Base-by-base conservation (phyloP, 1,284 basidiomycete genomes). In the Clitocybe nebularis region DNA sequence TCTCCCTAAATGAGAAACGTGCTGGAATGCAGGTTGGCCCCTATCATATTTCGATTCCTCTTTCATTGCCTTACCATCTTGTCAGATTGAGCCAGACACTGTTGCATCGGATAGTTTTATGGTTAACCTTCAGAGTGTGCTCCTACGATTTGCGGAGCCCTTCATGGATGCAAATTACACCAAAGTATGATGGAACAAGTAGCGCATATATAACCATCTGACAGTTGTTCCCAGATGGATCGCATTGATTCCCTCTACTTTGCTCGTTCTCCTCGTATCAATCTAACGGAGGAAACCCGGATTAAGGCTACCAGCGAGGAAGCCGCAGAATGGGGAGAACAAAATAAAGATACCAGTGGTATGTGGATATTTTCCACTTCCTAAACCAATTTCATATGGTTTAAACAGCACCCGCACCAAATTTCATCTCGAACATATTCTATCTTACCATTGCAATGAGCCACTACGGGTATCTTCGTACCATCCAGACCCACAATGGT, bases 341-440 rank as follows among this genome's bases (percentile, higher is more conserved):
- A 72, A 33, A 73, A 81, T 41, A 65, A 61, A 45, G 58, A 57
- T 36, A 49, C 68, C 25, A 62, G 62, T 49, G 75, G 80, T 78
- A 30, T 11, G 53, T 45, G 13, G 14, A 33, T 28, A 17, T 8
- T 6, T 19, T 6, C 5, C 2, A 11, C 11, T 14, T 10, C 13
- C 3, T 16, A 17, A 9, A 4, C 2, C 21, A n/a, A 13, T 40
- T 11, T 39, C 13, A 40, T 23, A 46, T 14, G 11, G 7, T 14
- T 16, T 28, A n/a, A 49, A 35, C 52, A 77, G 77, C 69, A 9
- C 59, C 75, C 30, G 49, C 76, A 4, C 76, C 88, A 2, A 97
- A 96, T 62, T 99, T 99, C 66, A 94, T 99, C 52, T 93, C 94
- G 1, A 88, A 98, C 42, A 80, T 96, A 8, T 99, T 96, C 70